Percentiles rank a stretch among this genome's conserved stretches.
Conservation (phyloP, 768 basidiomycete species). For the Artomyces pyxidatus region DNA sequence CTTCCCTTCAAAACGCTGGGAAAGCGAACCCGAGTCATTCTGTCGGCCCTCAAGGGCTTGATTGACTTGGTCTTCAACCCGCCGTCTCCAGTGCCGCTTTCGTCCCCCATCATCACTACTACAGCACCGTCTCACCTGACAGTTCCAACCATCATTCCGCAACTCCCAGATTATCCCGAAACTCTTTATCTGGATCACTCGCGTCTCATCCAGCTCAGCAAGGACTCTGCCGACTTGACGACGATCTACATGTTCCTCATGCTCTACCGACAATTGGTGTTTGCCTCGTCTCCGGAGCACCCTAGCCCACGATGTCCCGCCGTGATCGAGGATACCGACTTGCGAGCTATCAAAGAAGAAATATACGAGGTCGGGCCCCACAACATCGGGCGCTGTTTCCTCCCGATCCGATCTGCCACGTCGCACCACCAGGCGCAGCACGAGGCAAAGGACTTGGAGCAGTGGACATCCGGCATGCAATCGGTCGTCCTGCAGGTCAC, state of each 20-base stretch:
- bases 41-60: constrained; percentile 41
- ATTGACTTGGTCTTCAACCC: constrained; percentile 61
- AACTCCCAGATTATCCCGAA: constrained; percentile 54
- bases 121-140: constrained; percentile 21
- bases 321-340: constrained; percentile 42
- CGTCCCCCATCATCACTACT: constrained; percentile 24
- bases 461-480: constrained; percentile 31
- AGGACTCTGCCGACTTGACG: constrained; percentile 68
- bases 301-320: constrained; percentile 23
- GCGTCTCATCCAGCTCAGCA: constrained; percentile 55
- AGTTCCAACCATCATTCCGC: constrained; percentile 20
- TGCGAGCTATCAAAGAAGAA: constrained; percentile 62
- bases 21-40: constrained; percentile 13
- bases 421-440: constrained; percentile 12
- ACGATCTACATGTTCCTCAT: constrained; percentile 75
- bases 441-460: constrained; percentile 35
- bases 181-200: constrained; percentile 73
- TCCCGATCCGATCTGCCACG: constrained; percentile 9
- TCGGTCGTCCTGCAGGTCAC: constrained; percentile 65
- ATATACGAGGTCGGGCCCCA: constrained; percentile 61
- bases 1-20: constrained; percentile 28
- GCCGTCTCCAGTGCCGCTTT: constrained; percentile 29
- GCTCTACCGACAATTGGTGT: constrained; percentile 68
- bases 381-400: constrained; percentile 55
- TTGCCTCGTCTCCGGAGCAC: constrained; percentile 32